These are phyloP conservation scores for Leptographium flavum DNA, from an alignment of 2,329 filamentous ascomycete genomes.

Conservation along the genomic window DNA sequence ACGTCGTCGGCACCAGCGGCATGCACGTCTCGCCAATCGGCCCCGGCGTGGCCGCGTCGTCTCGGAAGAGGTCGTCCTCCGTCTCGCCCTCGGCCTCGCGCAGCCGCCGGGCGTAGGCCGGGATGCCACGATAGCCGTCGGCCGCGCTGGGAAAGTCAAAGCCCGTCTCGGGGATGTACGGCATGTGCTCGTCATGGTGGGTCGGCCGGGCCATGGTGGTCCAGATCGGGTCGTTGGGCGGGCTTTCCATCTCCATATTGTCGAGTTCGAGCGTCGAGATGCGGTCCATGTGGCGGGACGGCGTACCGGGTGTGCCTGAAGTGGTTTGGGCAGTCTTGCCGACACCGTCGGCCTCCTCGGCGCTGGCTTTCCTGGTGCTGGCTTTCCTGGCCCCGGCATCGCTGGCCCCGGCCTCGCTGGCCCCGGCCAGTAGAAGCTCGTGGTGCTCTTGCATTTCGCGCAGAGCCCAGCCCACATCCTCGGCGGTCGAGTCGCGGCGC, in stretches of 20 bases:
- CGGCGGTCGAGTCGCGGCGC: slow-evolving; percentile 46
- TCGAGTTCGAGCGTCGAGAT: slow-evolving; percentile 20
- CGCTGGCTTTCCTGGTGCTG: background rate
- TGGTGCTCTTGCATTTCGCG: slow-evolving; percentile 70
- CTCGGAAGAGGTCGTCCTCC: slow-evolving; percentile 11
- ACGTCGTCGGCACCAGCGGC: slow-evolving; percentile 19
- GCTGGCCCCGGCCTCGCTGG: background rate
- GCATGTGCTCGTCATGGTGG: slow-evolving; percentile 16
- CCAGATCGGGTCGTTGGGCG: slow-evolving; percentile 20
- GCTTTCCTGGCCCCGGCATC: background rate
- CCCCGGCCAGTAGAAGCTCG: slow-evolving; percentile 40
- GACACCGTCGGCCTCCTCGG: background rate
- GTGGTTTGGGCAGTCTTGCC: background rate
- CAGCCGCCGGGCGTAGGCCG: slow-evolving; percentile 8
- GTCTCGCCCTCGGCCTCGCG: slow-evolving; percentile 9
- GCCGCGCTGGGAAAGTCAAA: slow-evolving; percentile 2
- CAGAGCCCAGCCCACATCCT: slow-evolving; percentile 57
- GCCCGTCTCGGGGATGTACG: slow-evolving; percentile 17
- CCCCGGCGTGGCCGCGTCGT: slow-evolving; percentile 9
- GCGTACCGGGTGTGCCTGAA: too few relatives aligned
- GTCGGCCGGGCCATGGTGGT: slow-evolving; percentile 15
- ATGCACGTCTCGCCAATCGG: slow-evolving; percentile 19
- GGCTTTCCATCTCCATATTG: slow-evolving; percentile 21
- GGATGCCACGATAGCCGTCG: slow-evolving; percentile 7
- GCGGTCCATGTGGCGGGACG: slow-evolving; percentile 16